A percentile compares a stretch with the other conserved stretches of the same genome.
Evolutionary conservation across 2,329 filamentous ascomycete genomes (phyloP).

Genomic region (Epichloe brachyelytri): DNA sequence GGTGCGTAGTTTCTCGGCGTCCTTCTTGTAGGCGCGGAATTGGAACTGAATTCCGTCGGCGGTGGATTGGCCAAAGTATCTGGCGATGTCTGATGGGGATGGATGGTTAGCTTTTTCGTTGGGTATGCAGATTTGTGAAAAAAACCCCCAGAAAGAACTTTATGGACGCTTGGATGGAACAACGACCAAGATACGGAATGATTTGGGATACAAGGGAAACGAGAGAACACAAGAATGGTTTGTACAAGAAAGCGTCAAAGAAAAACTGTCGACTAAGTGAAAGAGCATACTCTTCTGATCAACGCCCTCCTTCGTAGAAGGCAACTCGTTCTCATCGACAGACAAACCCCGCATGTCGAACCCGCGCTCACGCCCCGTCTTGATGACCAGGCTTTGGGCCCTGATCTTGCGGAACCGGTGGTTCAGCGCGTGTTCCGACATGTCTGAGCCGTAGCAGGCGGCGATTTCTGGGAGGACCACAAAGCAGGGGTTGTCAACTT

Average conservation of each 20-base stretch:
- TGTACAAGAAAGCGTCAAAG: background rate
- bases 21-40: slow-evolving; percentile 41
- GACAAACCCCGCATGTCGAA: slow-evolving; percentile 31
- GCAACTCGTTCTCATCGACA: slow-evolving; percentile 21
- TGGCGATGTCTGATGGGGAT: slow-evolving; percentile 39
- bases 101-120: slow-evolving; percentile 4
- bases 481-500: slow-evolving; percentile 15
- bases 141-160: background rate
- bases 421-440: slow-evolving; percentile 32
- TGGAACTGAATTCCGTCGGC: slow-evolving; percentile 46
- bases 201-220: background rate
- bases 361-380: slow-evolving; percentile 20
- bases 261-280: background rate
- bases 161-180: background rate
- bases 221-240: background rate
- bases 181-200: background rate
- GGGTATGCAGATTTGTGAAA: background rate
- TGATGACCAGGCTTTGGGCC: slow-evolving; percentile 27
- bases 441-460: slow-evolving; percentile 35
- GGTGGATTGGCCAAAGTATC: slow-evolving; percentile 47
- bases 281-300: slow-evolving; percentile 27
- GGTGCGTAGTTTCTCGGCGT: slow-evolving; percentile 34
- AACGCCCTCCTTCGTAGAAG: slow-evolving; percentile 24
- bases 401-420: slow-evolving; percentile 38
- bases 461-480: slow-evolving; percentile 28